Conservation (phyloP, 2,329 filamentous ascomycete genomes). For the Verticillium nubilum region DNA sequence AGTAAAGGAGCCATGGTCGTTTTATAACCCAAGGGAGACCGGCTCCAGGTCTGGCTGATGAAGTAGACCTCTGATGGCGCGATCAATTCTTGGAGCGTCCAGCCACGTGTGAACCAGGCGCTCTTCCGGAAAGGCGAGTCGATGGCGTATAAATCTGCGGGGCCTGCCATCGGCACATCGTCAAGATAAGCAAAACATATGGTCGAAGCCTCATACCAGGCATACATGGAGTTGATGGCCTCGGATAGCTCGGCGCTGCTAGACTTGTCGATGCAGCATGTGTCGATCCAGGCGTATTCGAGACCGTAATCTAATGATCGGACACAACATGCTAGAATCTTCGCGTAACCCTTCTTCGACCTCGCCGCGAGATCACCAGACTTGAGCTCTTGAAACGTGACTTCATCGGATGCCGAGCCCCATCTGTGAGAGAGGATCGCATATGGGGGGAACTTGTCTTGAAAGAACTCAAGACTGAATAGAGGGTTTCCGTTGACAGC, state of each 20-base stretch:
- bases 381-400: slow-evolving; percentile 19
- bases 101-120: background rate
- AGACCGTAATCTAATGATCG: slow-evolving; percentile 5
- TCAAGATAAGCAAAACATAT: slow-evolving; percentile 15
- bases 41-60: background rate
- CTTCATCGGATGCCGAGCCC: slow-evolving; percentile 15
- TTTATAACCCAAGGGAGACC: slow-evolving; percentile 17
- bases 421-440: slow-evolving; percentile 24
- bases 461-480: slow-evolving; percentile 14
- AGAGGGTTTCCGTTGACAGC: background rate
- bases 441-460: slow-evolving; percentile 11
- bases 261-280: slow-evolving; percentile 18
- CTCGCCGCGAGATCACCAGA: background rate
- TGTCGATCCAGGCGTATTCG: slow-evolving; percentile 18
- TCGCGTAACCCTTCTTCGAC: slow-evolving; percentile 5
- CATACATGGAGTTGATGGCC: slow-evolving; percentile 15
- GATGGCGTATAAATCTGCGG: background rate
- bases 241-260: slow-evolving; percentile 15
- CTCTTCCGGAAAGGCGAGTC: background rate
- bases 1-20: slow-evolving; percentile 1
- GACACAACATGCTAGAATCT: slow-evolving; percentile 11
- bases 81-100: background rate
- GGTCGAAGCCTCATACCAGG: slow-evolving; percentile 10
- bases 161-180: slow-evolving; percentile 6
- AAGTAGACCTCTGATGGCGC: background rate